Base-by-base conservation (phyloP, 345 rosid genomes). In the Hibiscus mutabilis region DNA sequence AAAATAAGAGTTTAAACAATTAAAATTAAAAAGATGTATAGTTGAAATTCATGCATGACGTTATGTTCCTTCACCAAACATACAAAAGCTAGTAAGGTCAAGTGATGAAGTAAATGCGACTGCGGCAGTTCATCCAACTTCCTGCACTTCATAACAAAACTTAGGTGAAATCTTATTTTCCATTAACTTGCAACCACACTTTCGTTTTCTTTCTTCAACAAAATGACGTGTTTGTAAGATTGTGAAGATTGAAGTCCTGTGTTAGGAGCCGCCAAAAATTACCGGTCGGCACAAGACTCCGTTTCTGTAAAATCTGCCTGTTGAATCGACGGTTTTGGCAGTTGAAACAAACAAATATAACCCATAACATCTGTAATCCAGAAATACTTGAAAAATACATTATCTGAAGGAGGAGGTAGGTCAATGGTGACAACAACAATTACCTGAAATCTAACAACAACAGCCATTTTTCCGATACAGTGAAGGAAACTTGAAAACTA, bases 401-500 rank as follows among this genome's bases (percentile, higher is more conserved):
- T 18, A 18, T 18, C 25, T 18, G 47, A 10, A 33, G 46, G 7
- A 61, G 46, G 24, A 33, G 47, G 66, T 8, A 35, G 47, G 66
- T 31, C 22, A 35, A 37, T 37, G 51, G 51, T 40, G 31, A 42
- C n/a, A 64, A 40, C 31, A 6, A 18, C 4, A 19, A 13, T 9
- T 9, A 63, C 68, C 35, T 16, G 13, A 63, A 33, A 33, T 33
- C 35, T 55, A 55, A 46, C n/a, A 9, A 59, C 74, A 69, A 31
- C 55, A 70, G 51, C 51, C 56, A 59, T 19, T 47, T 29, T 65
- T 35, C 58, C 60, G 55, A 65, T 22, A 60, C 27, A 52, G 56
- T 15, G 24, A 8, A 49, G 67, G 62, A 44, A 29, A 72, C 46
- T 66, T 40, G 22, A 13, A 66, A 75, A 37, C 77, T 69, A 56